Percentiles rank a stretch among this genome's conserved stretches.
Conservation (phyloP, 2,329 filamentous ascomycete species). For the Helicocarpus griseus region DNA sequence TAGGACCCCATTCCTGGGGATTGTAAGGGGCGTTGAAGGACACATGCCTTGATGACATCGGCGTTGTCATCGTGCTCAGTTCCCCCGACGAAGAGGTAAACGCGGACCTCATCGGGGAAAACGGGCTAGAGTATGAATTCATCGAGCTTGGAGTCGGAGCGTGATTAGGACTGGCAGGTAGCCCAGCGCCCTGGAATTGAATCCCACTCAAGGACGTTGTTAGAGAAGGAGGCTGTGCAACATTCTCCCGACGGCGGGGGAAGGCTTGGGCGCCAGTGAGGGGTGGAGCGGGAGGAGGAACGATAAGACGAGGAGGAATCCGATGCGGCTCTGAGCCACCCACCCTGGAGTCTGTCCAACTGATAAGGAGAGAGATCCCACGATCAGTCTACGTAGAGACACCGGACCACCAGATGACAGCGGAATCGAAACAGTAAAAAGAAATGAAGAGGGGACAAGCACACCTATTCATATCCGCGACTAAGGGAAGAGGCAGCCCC, state of each 20-base stretch:
- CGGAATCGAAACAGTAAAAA: neutral
- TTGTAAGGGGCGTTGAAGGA: slow-evolving; percentile 38
- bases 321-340: slow-evolving; percentile 6
- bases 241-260: slow-evolving; percentile 34
- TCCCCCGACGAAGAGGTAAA: slow-evolving; percentile 28
- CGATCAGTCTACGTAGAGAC: neutral
- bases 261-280: slow-evolving; percentile 25
- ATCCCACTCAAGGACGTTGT: slow-evolving; percentile 31
- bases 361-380: slow-evolving; percentile 1
- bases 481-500: neutral
- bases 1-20: slow-evolving; percentile 40
- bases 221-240: slow-evolving; percentile 32
- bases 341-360: slow-evolving; percentile 7
- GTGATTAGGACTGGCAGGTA: slow-evolving; percentile 20
- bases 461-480: slow-evolving; percentile 12
- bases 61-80: slow-evolving; percentile 27
- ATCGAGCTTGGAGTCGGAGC: slow-evolving; percentile 30
- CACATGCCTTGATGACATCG: slow-evolving; percentile 34
- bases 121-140: slow-evolving; percentile 35
- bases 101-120: slow-evolving; percentile 26
- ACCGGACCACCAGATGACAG: neutral
- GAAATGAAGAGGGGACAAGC: slow-evolving; percentile 1
- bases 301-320: slow-evolving; percentile 10
- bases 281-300: slow-evolving; percentile 18
- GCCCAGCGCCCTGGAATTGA: slow-evolving; percentile 27